Percentiles rank a stretch among this genome's conserved stretches.
phyloP scores from a whole-genome alignment of 331 rosid genomes.

The Phaseolus coccineus region DNA sequence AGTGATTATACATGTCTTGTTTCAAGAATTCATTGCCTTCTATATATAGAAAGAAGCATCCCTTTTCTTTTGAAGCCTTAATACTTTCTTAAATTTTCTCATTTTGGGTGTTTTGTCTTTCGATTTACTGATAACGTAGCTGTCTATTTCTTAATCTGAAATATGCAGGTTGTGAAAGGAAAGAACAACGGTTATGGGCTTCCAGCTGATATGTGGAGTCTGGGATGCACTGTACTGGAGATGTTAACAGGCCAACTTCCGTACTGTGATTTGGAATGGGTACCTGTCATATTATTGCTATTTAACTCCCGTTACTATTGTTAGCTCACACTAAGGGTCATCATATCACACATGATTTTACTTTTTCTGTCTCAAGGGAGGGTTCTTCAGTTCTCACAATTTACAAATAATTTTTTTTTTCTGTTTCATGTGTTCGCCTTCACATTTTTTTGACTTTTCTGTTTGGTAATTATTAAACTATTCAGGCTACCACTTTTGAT shows the following conservation, averaged over 20 bases:
- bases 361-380: slow-evolving; percentile 19
- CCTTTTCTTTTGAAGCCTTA: slow-evolving; percentile 29
- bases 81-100: slow-evolving; percentile 12
- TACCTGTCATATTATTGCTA: slow-evolving; percentile 50
- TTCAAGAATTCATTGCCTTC: slow-evolving; percentile 2
- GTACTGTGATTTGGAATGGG: slow-evolving; percentile 67
- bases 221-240: slow-evolving; percentile 97
- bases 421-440: slow-evolving; percentile 10
- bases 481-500: slow-evolving; percentile 7
- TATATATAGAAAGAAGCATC: background rate
- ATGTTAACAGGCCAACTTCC: slow-evolving; percentile 82
- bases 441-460: slow-evolving; percentile 5
- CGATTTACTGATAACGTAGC: slow-evolving; percentile 13
- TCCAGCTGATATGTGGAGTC: slow-evolving; percentile 97
- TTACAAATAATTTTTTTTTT: background rate
- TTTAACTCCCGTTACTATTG: slow-evolving; percentile 16
- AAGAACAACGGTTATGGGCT: slow-evolving; percentile 82
- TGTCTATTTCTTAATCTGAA: slow-evolving; percentile 37
- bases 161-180: slow-evolving; percentile 82
- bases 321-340: slow-evolving; percentile 14
- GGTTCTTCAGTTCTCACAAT: slow-evolving; percentile 19
- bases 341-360: background rate
- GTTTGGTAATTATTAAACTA: slow-evolving; percentile 11
- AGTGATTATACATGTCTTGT: slow-evolving; percentile 5
- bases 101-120: slow-evolving; percentile 12